Evolutionary conservation across 2,329 filamentous ascomycete genomes (phyloP).

Genomic region (Xylogone sp.): DNA sequence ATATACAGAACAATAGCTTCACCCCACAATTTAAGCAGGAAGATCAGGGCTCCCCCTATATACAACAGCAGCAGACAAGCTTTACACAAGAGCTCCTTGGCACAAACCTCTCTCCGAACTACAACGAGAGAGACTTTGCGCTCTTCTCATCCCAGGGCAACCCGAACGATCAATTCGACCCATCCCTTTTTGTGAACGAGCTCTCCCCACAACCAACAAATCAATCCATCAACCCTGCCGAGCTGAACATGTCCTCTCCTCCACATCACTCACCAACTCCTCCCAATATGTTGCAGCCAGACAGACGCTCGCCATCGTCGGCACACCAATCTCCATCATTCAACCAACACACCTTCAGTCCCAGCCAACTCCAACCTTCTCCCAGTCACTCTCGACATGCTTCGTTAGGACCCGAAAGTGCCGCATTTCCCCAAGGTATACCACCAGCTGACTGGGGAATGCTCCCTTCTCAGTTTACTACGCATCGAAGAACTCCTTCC

Average conservation of each 20-base stretch:
- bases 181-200: slow-evolving; percentile 57
- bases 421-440: slow-evolving; percentile 46
- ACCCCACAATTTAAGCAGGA: slow-evolving; percentile 29
- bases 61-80: slow-evolving; percentile 38
- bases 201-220: slow-evolving; percentile 35
- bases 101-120: slow-evolving; percentile 46
- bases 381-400: slow-evolving; percentile 27
- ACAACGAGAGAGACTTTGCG: slow-evolving; percentile 56
- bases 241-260: slow-evolving; percentile 45
- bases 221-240: slow-evolving; percentile 39
- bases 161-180: slow-evolving; percentile 54
- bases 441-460: slow-evolving; percentile 54
- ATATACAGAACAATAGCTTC: slow-evolving; percentile 21
- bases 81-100: slow-evolving; percentile 45
- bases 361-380: slow-evolving; percentile 24
- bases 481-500: slow-evolving; percentile 82
- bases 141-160: slow-evolving; percentile 56
- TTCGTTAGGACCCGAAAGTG: slow-evolving; percentile 30
- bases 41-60: slow-evolving; percentile 24
- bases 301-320: slow-evolving; percentile 27
- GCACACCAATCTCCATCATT: slow-evolving; percentile 27
- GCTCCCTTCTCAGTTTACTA: slow-evolving; percentile 61
- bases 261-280: slow-evolving; percentile 24
- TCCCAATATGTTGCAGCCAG: slow-evolving; percentile 23
- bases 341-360: slow-evolving; percentile 14